phyloP scores from a whole-genome alignment of 2,329 filamentous ascomycete genomes.

The Aciculosporium take region DNA sequence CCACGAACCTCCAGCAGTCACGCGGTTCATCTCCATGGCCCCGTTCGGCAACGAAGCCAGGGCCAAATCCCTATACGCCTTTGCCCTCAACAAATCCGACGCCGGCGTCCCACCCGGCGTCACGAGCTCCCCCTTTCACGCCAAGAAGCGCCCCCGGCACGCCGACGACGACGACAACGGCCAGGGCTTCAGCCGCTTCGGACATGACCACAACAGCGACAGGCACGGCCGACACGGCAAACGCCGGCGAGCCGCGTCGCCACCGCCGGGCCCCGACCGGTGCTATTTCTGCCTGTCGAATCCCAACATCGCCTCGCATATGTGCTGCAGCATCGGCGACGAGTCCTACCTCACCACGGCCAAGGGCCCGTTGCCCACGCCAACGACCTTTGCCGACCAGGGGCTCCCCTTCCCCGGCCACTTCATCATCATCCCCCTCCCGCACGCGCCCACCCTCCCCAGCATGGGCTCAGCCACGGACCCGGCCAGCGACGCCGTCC shows the following conservation, averaged over 20 bases:
- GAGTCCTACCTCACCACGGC: constrained; percentile 82
- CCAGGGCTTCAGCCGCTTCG: constrained; percentile 38
- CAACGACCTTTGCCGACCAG: constrained; percentile 48
- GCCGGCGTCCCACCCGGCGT: constrained; percentile 52
- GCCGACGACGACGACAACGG: constrained; percentile 30
- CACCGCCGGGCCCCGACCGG: constrained; percentile 56
- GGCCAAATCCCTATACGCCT: constrained; percentile 70
- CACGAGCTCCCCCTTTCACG: constrained; percentile 60
- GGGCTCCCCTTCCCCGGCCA: constrained; percentile 68
- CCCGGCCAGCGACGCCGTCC: constrained; percentile 38
- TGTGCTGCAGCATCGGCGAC: constrained; percentile 79
- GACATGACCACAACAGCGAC: constrained; percentile 28
- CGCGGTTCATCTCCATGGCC: constrained; percentile 82
- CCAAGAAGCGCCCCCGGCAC: constrained; percentile 41
- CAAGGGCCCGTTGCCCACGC: constrained; percentile 71
- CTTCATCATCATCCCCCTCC: constrained; percentile 79
- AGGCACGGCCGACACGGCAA: constrained; percentile 31
- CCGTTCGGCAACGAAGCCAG: constrained; percentile 62
- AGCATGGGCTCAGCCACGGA: constrained; percentile 43
- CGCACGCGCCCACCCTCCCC: constrained; percentile 63
- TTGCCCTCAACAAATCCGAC: constrained; percentile 53
- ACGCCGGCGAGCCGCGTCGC: constrained; percentile 31
- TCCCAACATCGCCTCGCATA: constrained; percentile 66
- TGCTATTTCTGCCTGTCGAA: constrained; percentile 97
- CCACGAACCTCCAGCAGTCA: constrained; percentile 44